Base-by-base conservation (phyloP, 208 protist genomes). In the Acanthamoeba triangularis region DNA sequence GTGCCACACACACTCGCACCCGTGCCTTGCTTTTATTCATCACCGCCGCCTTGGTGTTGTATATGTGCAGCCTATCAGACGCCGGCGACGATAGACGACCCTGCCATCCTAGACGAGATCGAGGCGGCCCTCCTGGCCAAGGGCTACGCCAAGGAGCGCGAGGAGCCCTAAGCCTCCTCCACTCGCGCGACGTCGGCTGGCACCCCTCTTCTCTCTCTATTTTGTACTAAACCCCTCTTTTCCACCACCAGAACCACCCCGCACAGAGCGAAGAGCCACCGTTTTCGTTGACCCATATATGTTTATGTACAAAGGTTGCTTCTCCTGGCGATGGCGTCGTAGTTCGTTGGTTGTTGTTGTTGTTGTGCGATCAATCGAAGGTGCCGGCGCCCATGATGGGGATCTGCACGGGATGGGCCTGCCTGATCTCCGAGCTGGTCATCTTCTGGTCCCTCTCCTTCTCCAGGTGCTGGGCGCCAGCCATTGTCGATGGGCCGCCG, bases 1-100 rank as follows among this genome's bases (percentile, higher is more conserved):
- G 18, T 49, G 3, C 14, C 44, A 49, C 44, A 49, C 44, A 49
- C 44, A 30, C 35, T 0, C 67, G 30, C 1, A 30, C 33, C 3
- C 11, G 16, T 7, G 30, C 0, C 35, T 44, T 35, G 7, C 35
- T 76, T 76, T 35, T 30, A 33, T 76, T 76, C 30, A n/a, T 16
- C 13, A 23, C 35, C 11, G 0, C 14, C 67, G n/a, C 6, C 0
- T 30, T 8, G 8, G 28, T 69, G 8, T n/a, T 28, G 25, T 1
- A 28, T 23, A 28, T 74, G 63, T 69, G n/a, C 67, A 76, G 87
- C 59, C 52, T 93, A 93, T 35, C 33, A 20, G 30, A 93, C 87
- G 30, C 87, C 87, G 7, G 87, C 87, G 28, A 93, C 87, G 23
- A 93, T 93, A 16, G 87, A 93, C 33, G 87, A 93, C n/a, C 87